These are phyloP conservation scores for Solanum sejunctum DNA, from an alignment of 257 asterid species.

Conservation along the genomic window DNA sequence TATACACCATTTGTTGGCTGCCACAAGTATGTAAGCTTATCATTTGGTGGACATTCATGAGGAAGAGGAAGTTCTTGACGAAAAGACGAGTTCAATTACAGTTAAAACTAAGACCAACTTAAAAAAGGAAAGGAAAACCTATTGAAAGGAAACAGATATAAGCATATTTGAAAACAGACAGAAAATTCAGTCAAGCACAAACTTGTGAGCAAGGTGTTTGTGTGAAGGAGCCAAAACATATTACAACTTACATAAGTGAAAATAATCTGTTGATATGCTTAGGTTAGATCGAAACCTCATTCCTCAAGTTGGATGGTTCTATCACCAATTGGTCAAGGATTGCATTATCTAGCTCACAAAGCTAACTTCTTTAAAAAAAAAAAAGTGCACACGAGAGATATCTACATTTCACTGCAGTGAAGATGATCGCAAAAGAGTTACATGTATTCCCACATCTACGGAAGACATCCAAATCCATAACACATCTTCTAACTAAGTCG, in stretches of 20 bases:
- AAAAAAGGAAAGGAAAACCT: background rate
- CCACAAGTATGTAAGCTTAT: background rate
- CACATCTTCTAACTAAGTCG: background rate
- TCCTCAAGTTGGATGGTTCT: background rate
- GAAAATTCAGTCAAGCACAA: background rate
- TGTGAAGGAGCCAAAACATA: background rate
- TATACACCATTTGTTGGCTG: conserved; percentile 52
- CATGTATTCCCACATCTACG: background rate
- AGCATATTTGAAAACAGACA: background rate
- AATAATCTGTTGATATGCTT: background rate
- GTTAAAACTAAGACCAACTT: background rate
- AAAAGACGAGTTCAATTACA: background rate
- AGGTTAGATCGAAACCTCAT: background rate
- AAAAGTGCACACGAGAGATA: background rate
- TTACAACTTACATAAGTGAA: background rate
- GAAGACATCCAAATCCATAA: background rate
- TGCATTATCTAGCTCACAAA: background rate
- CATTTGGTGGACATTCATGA: background rate
- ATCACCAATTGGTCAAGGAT: background rate
- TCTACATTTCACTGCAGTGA: background rate
- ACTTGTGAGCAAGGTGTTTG: background rate
- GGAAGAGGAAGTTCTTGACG: background rate
- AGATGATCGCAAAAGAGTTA: background rate
- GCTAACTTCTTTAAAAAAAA: background rate
- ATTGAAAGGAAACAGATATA: background rate